Conservation (phyloP, 495 filamentous ascomycete genomes). For the Podospora comata region DNA sequence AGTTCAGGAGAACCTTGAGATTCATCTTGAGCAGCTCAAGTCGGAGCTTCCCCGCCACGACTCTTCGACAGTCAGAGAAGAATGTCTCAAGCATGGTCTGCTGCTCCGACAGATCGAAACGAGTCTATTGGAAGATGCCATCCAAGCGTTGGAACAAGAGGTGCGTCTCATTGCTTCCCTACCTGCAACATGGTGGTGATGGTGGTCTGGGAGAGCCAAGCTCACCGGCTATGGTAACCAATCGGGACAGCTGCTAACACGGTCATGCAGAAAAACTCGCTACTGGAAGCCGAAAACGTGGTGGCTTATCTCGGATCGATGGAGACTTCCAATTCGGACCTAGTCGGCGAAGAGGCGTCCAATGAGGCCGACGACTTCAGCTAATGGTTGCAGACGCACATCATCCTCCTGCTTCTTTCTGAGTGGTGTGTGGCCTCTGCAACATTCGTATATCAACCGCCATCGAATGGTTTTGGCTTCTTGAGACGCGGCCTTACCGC, state of each 20-base stretch:
- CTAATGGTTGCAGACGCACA: constrained; percentile 26
- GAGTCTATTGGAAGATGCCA: constrained; percentile 52
- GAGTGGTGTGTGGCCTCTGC: not conserved
- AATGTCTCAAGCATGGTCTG: constrained; percentile 39
- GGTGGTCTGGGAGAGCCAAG: not conserved
- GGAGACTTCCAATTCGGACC: constrained; percentile 38
- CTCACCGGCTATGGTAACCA: constrained; percentile 6
- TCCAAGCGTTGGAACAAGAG: constrained; percentile 56
- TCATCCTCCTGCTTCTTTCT: constrained; percentile 10
- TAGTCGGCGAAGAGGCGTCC: constrained; percentile 37
- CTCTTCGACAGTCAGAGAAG: constrained; percentile 32
- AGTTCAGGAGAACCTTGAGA: constrained; percentile 59
- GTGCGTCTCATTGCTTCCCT: constrained; percentile 43
- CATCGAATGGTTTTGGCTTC: not conserved
- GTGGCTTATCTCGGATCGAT: constrained; percentile 44
- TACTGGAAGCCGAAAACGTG: constrained; percentile 40
- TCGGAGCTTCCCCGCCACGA: not conserved
- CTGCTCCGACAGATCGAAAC: constrained; percentile 58
- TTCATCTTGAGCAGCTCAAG: constrained; percentile 57
- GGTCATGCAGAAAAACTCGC: constrained; percentile 33
- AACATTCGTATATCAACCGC: constrained; percentile 8
- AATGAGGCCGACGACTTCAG: constrained; percentile 48
- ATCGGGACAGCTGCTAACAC: constrained; percentile 30
- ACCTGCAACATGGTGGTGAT: not conserved
- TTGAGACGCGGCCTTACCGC: not conserved